Evolutionary conservation across 208 protist genomes (phyloP).

Genomic region (Acanthamoeba sp.): DNA sequence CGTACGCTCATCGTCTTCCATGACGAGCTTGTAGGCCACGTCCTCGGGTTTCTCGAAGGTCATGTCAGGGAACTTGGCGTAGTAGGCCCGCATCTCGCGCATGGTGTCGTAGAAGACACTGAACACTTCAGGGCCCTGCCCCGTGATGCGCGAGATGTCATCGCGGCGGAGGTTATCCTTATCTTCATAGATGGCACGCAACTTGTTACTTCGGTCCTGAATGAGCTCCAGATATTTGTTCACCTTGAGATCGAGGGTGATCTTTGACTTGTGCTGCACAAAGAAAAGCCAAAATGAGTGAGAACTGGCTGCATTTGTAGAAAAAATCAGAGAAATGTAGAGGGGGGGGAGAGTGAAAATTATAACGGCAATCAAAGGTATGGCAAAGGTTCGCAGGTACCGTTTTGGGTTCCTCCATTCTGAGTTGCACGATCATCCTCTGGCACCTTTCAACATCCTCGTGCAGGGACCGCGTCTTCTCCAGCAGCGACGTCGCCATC

Average conservation of each 20-base stretch:
- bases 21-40: constrained; percentile 53
- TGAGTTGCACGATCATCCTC: neutral
- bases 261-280: constrained; percentile 5
- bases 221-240: constrained; percentile 58
- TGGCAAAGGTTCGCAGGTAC: no score
- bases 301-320: no score
- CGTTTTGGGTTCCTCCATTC: constrained; percentile 13
- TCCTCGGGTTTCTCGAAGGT: constrained; percentile 47
- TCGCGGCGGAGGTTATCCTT: constrained; percentile 27
- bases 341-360: neutral
- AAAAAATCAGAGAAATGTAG: neutral
- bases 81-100: constrained; percentile 49
- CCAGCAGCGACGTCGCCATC: constrained; percentile 11
- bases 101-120: constrained; percentile 61
- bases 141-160: constrained; percentile 35
- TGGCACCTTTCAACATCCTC: constrained; percentile 19
- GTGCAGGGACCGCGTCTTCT: constrained; percentile 11
- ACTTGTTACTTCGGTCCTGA: constrained; percentile 49
- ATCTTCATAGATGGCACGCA: constrained; percentile 35
- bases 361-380: neutral
- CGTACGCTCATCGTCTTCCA: constrained; percentile 62
- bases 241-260: neutral
- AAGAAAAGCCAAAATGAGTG: neutral
- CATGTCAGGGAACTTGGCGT: constrained; percentile 56
- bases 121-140: constrained; percentile 53